phyloP scores from a whole-genome alignment of 306 rosid species.

The Gastrolobium bilobum region DNA sequence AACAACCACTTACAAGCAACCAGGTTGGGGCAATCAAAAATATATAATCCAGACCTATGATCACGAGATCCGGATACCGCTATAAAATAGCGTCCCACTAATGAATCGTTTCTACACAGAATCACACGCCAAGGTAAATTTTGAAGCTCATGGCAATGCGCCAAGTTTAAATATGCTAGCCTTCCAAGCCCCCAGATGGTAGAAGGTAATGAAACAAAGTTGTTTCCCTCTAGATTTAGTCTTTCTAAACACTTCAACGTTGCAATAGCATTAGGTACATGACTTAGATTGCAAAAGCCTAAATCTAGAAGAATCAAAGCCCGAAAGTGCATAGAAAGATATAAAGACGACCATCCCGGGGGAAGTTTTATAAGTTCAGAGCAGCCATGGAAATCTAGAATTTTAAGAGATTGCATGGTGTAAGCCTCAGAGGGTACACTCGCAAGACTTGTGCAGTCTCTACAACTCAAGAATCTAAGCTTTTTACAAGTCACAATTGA shows the following conservation, averaged over 20 bases:
- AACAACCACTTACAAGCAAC: too few relatives aligned
- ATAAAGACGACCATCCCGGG: not conserved
- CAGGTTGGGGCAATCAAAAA: constrained; percentile 6
- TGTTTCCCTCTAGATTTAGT: constrained; percentile 32
- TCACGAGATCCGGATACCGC: not conserved
- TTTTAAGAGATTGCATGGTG: not conserved
- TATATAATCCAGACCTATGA: constrained; percentile 32
- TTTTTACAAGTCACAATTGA: not conserved
- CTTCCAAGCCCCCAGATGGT: not conserved
- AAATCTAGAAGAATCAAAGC: not conserved
- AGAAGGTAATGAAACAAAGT: not conserved
- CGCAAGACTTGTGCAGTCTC: constrained; percentile 9
- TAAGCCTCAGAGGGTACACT: not conserved
- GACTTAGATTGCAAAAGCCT: not conserved
- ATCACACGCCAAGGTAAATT: not conserved
- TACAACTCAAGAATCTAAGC: constrained; percentile 3
- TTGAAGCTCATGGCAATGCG: not conserved
- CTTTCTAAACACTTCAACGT: constrained; percentile 6
- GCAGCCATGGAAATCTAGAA: not conserved
- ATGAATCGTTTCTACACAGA: not conserved
- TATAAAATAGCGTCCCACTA: not conserved
- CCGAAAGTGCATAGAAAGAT: too few relatives aligned
- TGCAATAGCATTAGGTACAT: not conserved
- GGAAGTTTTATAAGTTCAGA: not conserved
- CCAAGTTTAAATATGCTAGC: constrained; percentile 25